Evolutionary conservation across 1,139 yeast genomes (phyloP).

Genomic region (Yamadazyma diospyri): DNA sequence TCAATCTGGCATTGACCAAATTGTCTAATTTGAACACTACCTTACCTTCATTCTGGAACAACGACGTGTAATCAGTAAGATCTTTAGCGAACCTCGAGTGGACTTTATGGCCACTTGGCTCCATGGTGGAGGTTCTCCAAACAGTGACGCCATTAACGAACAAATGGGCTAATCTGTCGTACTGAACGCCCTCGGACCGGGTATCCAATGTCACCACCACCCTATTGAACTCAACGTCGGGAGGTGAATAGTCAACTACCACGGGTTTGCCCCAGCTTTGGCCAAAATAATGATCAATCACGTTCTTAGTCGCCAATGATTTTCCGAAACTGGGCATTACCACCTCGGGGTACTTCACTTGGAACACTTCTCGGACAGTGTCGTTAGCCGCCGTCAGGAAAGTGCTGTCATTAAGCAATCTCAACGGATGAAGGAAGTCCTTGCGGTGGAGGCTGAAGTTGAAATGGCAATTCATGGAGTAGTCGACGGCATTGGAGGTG

Average conservation of each 20-base stretch:
- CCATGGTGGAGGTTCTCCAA: slow-evolving; percentile 86
- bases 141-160: slow-evolving; percentile 63
- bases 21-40: slow-evolving; percentile 64
- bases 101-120: slow-evolving; percentile 55
- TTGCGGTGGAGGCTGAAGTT: neutral
- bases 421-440: slow-evolving; percentile 1
- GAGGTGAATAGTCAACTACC: slow-evolving; percentile 21
- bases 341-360: slow-evolving; percentile 29
- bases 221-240: slow-evolving; percentile 44
- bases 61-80: slow-evolving; percentile 50
- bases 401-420: slow-evolving; percentile 2
- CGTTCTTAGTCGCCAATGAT: slow-evolving; percentile 22
- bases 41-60: slow-evolving; percentile 43
- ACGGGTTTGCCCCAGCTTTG: slow-evolving; percentile 37
- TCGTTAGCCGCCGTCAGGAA: neutral
- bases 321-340: slow-evolving; percentile 27
- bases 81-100: slow-evolving; percentile 58
- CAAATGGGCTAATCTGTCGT: slow-evolving; percentile 71
- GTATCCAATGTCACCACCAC: slow-evolving; percentile 61
- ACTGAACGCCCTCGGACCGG: slow-evolving; percentile 64
- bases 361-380: slow-evolving; percentile 17
- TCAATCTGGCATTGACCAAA: slow-evolving; percentile 49
- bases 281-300: slow-evolving; percentile 35
- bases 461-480: neutral
- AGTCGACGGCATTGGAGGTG: neutral